Conservation (phyloP, 2,329 filamentous ascomycete species). For the Phialocephala sp. region DNA sequence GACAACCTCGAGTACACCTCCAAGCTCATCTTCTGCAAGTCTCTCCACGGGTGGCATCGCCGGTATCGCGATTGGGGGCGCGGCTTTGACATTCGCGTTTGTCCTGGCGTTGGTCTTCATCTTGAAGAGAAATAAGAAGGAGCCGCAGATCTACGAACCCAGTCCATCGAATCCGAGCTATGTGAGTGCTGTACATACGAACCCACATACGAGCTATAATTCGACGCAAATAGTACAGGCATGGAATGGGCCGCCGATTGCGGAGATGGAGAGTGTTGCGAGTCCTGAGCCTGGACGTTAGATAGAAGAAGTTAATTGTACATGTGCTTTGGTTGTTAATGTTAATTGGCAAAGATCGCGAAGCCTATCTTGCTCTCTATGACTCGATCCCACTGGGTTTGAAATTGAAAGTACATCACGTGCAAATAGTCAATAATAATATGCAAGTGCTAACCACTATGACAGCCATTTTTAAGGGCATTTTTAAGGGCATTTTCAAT, state of each 20-base stretch:
- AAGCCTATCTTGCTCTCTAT: no score
- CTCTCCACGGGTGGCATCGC: slow-evolving; percentile 17
- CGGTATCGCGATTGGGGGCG: slow-evolving; percentile 19
- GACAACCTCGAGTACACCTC: background rate
- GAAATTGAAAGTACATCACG: no score
- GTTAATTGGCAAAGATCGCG: no score
- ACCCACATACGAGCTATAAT: slow-evolving; percentile 14
- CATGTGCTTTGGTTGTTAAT: no score
- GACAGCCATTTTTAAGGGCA: no score
- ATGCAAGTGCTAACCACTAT: no score
- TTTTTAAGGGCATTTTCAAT: no score
- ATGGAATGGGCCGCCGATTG: slow-evolving; percentile 15
- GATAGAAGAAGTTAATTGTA: no score
- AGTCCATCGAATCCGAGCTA: slow-evolving; percentile 14
- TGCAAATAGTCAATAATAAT: no score
- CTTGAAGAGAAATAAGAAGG: slow-evolving; percentile 1
- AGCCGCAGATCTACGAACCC: slow-evolving; percentile 11
- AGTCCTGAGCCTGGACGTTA: no score
- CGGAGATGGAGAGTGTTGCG: slow-evolving; percentile 14
- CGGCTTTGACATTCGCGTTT: slow-evolving; percentile 13
- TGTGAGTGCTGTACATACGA: background rate
- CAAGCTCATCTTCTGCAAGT: slow-evolving; percentile 1
- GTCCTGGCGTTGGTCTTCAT: slow-evolving; percentile 9
- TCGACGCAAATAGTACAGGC: background rate
- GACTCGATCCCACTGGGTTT: no score